Evolutionary conservation across 208 protist genomes (phyloP).

Genomic region (Porcisia hertigi): DNA sequence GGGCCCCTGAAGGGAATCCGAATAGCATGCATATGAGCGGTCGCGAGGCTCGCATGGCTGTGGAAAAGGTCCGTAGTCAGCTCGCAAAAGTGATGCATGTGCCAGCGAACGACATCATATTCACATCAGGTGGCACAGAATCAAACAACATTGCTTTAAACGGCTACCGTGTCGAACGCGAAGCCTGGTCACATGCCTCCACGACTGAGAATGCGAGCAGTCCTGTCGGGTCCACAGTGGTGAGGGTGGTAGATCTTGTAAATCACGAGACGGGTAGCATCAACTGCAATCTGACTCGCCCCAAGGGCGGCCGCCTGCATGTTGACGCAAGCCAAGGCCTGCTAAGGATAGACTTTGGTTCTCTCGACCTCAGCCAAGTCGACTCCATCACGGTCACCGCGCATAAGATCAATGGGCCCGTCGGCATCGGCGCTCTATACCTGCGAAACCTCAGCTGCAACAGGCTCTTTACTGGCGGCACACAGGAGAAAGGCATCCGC

Average conservation of each 20-base stretch:
- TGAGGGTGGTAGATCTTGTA: constrained; percentile 72
- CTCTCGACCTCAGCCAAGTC: constrained; percentile 63
- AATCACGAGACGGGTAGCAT: constrained; percentile 82
- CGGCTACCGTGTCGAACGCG: constrained; percentile 71
- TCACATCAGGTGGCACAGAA: constrained; percentile 82
- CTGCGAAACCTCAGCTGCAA: constrained; percentile 56
- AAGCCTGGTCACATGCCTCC: constrained; percentile 74
- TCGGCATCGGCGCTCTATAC: constrained; percentile 77
- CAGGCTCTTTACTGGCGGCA: constrained; percentile 56
- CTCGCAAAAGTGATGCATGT: constrained; percentile 57
- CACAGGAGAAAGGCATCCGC: constrained; percentile 73
- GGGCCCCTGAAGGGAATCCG: constrained; percentile 71
- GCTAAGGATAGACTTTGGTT: constrained; percentile 63
- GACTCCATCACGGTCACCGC: constrained; percentile 80
- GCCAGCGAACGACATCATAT: constrained; percentile 69
- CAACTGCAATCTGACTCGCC: constrained; percentile 44
- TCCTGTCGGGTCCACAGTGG: constrained; percentile 18
- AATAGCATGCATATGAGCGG: constrained; percentile 81
- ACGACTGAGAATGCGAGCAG: constrained; percentile 34
- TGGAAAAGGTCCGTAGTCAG: constrained; percentile 67
- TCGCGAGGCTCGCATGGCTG: constrained; percentile 67
- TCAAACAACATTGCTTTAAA: constrained; percentile 84
- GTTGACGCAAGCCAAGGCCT: constrained; percentile 75
- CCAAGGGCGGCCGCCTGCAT: constrained; percentile 62
- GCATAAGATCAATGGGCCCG: constrained; percentile 85